These are phyloP conservation scores for Gillenia trifoliata DNA, from an alignment of 306 rosid species.

Conservation along the genomic window DNA sequence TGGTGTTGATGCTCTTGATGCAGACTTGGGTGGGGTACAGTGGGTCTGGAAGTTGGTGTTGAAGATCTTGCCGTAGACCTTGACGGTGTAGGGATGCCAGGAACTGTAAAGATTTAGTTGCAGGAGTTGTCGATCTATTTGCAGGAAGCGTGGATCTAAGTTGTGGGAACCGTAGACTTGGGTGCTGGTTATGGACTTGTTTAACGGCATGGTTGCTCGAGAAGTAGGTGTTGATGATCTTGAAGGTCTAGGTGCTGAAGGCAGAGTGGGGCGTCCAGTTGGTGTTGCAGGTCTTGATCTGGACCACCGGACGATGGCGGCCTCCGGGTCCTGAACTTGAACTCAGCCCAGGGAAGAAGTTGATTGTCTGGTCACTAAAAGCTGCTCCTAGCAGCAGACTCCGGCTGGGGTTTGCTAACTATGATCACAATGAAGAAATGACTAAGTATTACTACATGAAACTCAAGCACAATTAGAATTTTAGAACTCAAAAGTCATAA, in stretches of 20 bases:
- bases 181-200: constrained; percentile 39
- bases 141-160: background rate
- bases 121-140: constrained; percentile 32
- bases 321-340: constrained; percentile 59
- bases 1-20: constrained; percentile 85
- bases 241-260: constrained; percentile 54
- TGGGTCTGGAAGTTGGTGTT: constrained; percentile 79
- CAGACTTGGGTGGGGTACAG: constrained; percentile 72
- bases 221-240: constrained; percentile 92
- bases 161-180: constrained; percentile 45
- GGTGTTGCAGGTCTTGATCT: constrained; percentile 85
- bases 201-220: constrained; percentile 54
- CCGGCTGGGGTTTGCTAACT: constrained; percentile 76
- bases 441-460: constrained; percentile 21
- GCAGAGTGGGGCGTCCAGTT: constrained; percentile 64
- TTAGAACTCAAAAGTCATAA: background rate
- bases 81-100: constrained; percentile 90
- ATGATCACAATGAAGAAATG: constrained; percentile 35
- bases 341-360: constrained; percentile 69
- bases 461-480: constrained; percentile 10
- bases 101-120: constrained; percentile 44
- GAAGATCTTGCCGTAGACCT: constrained; percentile 75
- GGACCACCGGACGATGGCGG: constrained; percentile 91
- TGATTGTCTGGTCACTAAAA: constrained; percentile 56
- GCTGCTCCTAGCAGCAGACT: constrained; percentile 54